These are phyloP conservation scores for Arthrocladium fulminans DNA, from an alignment of 2,329 filamentous ascomycete species.

Conservation along the genomic window DNA sequence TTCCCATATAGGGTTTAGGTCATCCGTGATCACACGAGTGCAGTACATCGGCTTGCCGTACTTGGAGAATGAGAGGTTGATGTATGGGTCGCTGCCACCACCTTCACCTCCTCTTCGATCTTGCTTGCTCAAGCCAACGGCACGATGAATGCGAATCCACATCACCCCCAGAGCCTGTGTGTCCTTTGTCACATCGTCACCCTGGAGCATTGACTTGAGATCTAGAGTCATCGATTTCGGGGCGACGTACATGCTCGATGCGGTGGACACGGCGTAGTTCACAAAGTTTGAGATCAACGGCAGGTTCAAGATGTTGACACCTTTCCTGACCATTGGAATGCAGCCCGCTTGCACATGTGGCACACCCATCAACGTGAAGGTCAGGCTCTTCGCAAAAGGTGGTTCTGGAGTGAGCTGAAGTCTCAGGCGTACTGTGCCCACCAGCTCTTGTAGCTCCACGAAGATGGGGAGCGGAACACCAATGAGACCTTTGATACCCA, in stretches of 20 bases:
- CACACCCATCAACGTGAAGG: conserved; percentile 87
- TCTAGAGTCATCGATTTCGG: conserved; percentile 92
- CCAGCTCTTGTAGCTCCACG: conserved; percentile 82
- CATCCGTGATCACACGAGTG: conserved; percentile 89
- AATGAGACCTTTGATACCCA: conserved; percentile 81
- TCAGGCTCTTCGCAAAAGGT: conserved; percentile 84
- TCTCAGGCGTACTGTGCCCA: conserved; percentile 75
- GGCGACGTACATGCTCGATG: conserved; percentile 83
- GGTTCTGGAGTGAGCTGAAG: conserved; percentile 81
- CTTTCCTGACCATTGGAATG: conserved; percentile 82
- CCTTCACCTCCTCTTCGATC: conserved; percentile 72
- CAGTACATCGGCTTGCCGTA: conserved; percentile 98
- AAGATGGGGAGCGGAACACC: conserved; percentile 81
- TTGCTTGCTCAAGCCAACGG: conserved; percentile 80
- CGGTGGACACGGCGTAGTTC: conserved; percentile 84
- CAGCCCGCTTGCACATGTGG: conserved; percentile 85
- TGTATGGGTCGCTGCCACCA: conserved; percentile 89
- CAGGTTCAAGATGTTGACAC: conserved; percentile 82
- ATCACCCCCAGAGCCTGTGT: conserved; percentile 78
- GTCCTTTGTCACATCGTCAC: conserved; percentile 82
- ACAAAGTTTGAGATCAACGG: conserved; percentile 94
- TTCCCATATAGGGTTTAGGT: conserved; percentile 86
- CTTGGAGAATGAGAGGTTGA: conserved; percentile 89
- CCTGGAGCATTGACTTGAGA: conserved; percentile 79
- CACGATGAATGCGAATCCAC: conserved; percentile 85